A percentile compares a stretch with the other conserved stretches of the same genome.
Evolutionary conservation across 2,329 filamentous ascomycete genomes (phyloP).

Genomic region (Talaromyces sp.): DNA sequence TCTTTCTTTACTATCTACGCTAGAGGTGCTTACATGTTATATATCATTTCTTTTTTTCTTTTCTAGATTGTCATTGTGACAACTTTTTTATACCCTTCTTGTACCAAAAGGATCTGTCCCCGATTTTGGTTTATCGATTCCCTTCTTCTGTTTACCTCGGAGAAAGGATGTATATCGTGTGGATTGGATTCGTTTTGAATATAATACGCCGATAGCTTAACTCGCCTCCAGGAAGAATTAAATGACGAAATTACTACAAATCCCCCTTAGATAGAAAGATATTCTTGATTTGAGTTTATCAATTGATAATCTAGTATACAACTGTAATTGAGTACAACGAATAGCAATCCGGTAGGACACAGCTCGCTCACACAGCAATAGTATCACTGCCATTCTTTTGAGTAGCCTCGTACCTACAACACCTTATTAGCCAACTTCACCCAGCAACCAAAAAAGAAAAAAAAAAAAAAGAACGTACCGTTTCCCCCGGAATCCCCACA

Average conservation of each 20-base stretch:
- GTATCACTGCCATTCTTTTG: constrained; percentile 18
- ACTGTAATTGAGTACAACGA: background rate
- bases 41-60: background rate
- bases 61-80: background rate
- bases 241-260: background rate
- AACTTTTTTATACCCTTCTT: background rate
- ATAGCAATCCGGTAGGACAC: background rate
- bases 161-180: background rate
- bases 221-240: background rate
- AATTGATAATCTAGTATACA: background rate
- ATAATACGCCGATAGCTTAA: background rate
- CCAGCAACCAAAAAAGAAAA: background rate
- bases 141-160: background rate
- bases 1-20: background rate
- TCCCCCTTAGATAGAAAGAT: background rate
- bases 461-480: constrained; percentile 53
- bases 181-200: background rate
- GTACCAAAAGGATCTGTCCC: background rate
- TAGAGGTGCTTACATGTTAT: background rate
- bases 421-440: background rate
- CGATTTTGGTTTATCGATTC: background rate
- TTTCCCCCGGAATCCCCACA: constrained; percentile 97
- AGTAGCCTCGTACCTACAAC: constrained; percentile 33
- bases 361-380: constrained; percentile 5
- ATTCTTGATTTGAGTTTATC: background rate